Evolutionary conservation across 2,329 filamentous ascomycete genomes (phyloP), one percentile per base, ranked within the genome.

Genomic region (Aotearoamyces nothofagi): DNA sequence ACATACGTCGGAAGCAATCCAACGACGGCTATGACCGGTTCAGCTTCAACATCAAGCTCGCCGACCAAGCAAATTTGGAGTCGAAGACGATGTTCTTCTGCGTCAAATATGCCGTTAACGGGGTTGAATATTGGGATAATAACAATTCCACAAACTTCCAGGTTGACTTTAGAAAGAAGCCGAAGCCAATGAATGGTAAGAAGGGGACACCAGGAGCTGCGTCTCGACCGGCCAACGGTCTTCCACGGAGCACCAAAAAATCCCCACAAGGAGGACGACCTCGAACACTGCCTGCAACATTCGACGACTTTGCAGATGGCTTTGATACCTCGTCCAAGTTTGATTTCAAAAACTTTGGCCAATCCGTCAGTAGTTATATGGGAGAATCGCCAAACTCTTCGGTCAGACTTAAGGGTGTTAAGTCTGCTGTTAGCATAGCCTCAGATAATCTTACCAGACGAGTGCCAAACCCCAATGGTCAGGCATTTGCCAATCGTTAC

Each of bases 81-180:
- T 71, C 73, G 39, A 96, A 94, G 65, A 93, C 84, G 0, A 63
- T 98, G 47, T 83, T 86, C 54, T 74, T 96, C 47, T 96, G 90
- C 54, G 67, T 94, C 28, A 78, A 83, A 29, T 98, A 96, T 55
- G 71, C 60, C 22, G 83, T 92, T 33, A 75, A 76, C 37, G 82
- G 83, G 11, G 66, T 78, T 37, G 87, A 96, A 44, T 81, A 73
- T 53, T 98, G 90, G 90, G 90, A 98, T 56, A 98, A 87, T 64
- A 98, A 98, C 52, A 61, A 63, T 42, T 60, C 63, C 16, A 69
- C 72, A 54, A 96, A 98, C 57, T 98, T 90, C 57, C 86, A 94
- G 52, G 70, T 96, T 31, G 84, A 93, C 52, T 98, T 98, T 58
- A 63, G 65, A 39, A 92, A 86, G 64, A 84, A 81, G 57, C 55